A percentile compares a stretch with the other conserved stretches of the same genome.
These are phyloP conservation scores for Cyberlindnera saturnus DNA, from an alignment of 805 yeast genomes.

Conservation along the genomic window DNA sequence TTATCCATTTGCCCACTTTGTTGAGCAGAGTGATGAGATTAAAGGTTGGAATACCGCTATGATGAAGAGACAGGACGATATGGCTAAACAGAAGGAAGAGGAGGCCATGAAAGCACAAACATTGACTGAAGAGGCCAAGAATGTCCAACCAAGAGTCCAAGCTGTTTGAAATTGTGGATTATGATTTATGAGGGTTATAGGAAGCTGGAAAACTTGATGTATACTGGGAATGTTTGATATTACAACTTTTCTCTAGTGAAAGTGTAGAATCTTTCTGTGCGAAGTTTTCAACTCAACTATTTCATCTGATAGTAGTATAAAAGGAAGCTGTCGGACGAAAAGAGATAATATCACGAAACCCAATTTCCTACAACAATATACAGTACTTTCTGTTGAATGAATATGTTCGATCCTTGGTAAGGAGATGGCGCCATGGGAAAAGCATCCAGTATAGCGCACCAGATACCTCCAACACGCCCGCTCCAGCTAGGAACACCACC, in stretches of 20 bases:
- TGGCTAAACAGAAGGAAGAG: slow-evolving; percentile 12
- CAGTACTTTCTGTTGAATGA: background rate
- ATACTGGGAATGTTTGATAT: background rate
- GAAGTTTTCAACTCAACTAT: too few species aligned
- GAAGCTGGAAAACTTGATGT: too few species aligned
- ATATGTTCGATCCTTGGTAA: slow-evolving; percentile 30
- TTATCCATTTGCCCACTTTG: slow-evolving; percentile 60
- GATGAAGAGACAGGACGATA: slow-evolving; percentile 22
- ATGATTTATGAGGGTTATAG: too few species aligned
- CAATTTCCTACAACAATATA: too few species aligned
- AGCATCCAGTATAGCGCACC: slow-evolving; percentile 6
- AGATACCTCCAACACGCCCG: slow-evolving; percentile 15
- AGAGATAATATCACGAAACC: too few species aligned
- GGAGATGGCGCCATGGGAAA: slow-evolving; percentile 28
- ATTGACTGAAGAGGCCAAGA: background rate
- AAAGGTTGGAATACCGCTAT: slow-evolving; percentile 35
- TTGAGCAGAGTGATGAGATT: slow-evolving; percentile 30
- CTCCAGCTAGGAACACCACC: slow-evolving; percentile 30
- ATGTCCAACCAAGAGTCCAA: background rate
- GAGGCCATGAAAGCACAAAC: slow-evolving; percentile 1
- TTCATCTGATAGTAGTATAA: too few species aligned
- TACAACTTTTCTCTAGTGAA: too few species aligned
- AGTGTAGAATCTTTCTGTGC: too few species aligned
- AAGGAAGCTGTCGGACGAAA: too few species aligned
- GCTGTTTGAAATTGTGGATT: background rate